These are phyloP conservation scores for Hirsutella minnesotensis DNA, from an alignment of 2,329 filamentous ascomycete genomes.

Conservation along the genomic window DNA sequence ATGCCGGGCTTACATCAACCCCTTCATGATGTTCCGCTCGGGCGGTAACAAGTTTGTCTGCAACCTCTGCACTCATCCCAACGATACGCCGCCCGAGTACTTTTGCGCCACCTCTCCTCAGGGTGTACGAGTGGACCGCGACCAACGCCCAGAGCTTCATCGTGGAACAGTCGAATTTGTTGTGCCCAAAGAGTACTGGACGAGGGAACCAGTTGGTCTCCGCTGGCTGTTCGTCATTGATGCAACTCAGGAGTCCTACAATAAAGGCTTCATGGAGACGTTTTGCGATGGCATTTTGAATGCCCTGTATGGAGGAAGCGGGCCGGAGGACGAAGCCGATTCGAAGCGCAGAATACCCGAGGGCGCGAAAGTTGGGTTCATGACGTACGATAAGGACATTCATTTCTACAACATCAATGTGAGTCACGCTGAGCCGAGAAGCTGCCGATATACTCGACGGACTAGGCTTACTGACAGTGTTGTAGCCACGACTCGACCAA, in stretches of 20 bases:
- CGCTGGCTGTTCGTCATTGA: constrained; percentile 88
- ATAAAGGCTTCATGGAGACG: constrained; percentile 80
- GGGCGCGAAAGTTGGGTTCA: constrained; percentile 82
- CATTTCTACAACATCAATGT: constrained; percentile 95
- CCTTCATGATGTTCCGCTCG: constrained; percentile 93
- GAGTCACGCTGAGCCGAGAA: constrained; percentile 23
- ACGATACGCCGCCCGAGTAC: constrained; percentile 86
- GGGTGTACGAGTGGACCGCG: constrained; percentile 75
- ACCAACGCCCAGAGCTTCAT: constrained; percentile 79
- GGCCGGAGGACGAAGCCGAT: constrained; percentile 38
- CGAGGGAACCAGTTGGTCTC: constrained; percentile 79
- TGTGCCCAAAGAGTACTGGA: constrained; percentile 98
- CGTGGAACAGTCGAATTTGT: constrained; percentile 91
- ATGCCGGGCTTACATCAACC: constrained; percentile 95
- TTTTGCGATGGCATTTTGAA: constrained; percentile 82
- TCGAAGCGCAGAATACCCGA: constrained; percentile 51
- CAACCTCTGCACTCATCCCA: constrained; percentile 95
- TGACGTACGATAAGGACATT: constrained; percentile 92
- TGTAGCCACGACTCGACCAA: constrained; percentile 60
- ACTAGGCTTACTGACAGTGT: constrained; percentile 8
- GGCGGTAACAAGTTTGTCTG: constrained; percentile 96
- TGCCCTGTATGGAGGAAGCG: constrained; percentile 63
- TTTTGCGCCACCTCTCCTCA: constrained; percentile 83
- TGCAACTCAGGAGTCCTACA: constrained; percentile 81
- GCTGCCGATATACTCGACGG: not conserved